phyloP scores from a whole-genome alignment of 805 yeast species.

The Yamadazyma scolyti region DNA sequence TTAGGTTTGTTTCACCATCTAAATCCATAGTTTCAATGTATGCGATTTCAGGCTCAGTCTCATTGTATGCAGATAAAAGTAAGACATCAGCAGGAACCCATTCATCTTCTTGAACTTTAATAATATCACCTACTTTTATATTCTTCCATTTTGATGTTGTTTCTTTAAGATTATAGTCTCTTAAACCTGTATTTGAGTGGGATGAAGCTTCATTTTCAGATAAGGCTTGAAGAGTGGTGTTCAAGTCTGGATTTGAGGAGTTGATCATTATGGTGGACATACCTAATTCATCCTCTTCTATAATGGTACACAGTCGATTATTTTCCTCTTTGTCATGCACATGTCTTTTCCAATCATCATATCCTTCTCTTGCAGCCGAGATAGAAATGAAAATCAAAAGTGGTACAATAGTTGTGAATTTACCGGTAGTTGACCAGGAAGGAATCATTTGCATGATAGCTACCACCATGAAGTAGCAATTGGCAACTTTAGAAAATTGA shows the following conservation, averaged over 20 bases:
- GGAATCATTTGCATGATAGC: slow-evolving; percentile 96
- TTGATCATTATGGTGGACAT: too few species aligned
- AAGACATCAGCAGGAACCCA: slow-evolving; percentile 93
- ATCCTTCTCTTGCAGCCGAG: slow-evolving; percentile 90
- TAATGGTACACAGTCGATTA: slow-evolving; percentile 32
- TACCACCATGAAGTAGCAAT: slow-evolving; percentile 82
- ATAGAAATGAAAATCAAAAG: slow-evolving; percentile 80
- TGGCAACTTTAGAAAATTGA: slow-evolving; percentile 91
- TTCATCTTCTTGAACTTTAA: slow-evolving; percentile 72
- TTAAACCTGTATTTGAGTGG: slow-evolving; percentile 15
- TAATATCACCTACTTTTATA: slow-evolving; percentile 82
- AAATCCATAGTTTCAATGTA: slow-evolving; percentile 94
- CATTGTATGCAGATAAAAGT: slow-evolving; percentile 58
- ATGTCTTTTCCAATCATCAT: slow-evolving; percentile 88
- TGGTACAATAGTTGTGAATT: slow-evolving; percentile 90
- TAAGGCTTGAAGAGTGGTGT: not conserved
- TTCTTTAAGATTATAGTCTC: slow-evolving; percentile 30
- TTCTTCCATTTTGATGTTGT: slow-evolving; percentile 61
- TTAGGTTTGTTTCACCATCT: slow-evolving; percentile 95
- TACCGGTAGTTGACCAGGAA: slow-evolving; percentile 96
- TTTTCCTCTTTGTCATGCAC: slow-evolving; percentile 83
- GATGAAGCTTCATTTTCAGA: slow-evolving; percentile 1
- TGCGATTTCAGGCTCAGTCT: slow-evolving; percentile 55
- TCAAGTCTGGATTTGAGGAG: too few species aligned
- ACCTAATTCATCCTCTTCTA: slow-evolving; percentile 26